A percentile compares a stretch with the other conserved stretches of the same genome.
Conservation (phyloP, 345 rosid species). For the Lepidium sativum region DNA sequence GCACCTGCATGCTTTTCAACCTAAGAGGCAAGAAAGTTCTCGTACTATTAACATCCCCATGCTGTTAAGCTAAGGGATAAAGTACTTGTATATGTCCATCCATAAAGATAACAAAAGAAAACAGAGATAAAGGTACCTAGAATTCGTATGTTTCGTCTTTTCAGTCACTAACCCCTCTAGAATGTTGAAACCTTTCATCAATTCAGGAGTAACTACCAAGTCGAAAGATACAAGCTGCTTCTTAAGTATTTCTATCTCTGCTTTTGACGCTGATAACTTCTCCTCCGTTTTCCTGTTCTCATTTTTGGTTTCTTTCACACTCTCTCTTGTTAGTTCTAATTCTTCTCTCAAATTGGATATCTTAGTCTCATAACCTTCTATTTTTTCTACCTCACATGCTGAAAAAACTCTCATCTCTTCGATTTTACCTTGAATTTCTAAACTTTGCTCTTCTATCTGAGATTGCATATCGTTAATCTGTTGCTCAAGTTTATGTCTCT, state of each 20-base stretch:
- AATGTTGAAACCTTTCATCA: slow-evolving; percentile 29
- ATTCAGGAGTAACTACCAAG: slow-evolving; percentile 21
- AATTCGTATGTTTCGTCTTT: slow-evolving; percentile 30
- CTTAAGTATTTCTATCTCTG: slow-evolving; percentile 35
- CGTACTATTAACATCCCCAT: neutral
- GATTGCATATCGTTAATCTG: slow-evolving; percentile 35
- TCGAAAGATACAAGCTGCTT: slow-evolving; percentile 39
- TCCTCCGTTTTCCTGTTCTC: slow-evolving; percentile 37
- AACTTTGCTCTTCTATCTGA: slow-evolving; percentile 31
- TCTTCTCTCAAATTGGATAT: slow-evolving; percentile 26
- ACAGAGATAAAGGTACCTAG: slow-evolving; percentile 36
- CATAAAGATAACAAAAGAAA: neutral
- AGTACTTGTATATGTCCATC: neutral
- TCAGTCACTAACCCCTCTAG: slow-evolving; percentile 41
- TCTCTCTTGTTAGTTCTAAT: slow-evolving; percentile 28
- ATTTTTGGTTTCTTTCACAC: slow-evolving; percentile 29
- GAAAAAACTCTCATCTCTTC: slow-evolving; percentile 36
- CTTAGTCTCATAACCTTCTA: slow-evolving; percentile 30
- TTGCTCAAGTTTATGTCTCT: slow-evolving; percentile 32
- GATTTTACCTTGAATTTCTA: slow-evolving; percentile 25
- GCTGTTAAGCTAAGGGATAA: neutral
- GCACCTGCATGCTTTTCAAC: slow-evolving; percentile 43
- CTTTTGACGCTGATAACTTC: slow-evolving; percentile 27
- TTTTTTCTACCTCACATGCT: slow-evolving; percentile 31
- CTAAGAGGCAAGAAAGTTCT: slow-evolving; percentile 32